phyloP scores from a whole-genome alignment of 305 asterid species.

The Lippia alba region DNA sequence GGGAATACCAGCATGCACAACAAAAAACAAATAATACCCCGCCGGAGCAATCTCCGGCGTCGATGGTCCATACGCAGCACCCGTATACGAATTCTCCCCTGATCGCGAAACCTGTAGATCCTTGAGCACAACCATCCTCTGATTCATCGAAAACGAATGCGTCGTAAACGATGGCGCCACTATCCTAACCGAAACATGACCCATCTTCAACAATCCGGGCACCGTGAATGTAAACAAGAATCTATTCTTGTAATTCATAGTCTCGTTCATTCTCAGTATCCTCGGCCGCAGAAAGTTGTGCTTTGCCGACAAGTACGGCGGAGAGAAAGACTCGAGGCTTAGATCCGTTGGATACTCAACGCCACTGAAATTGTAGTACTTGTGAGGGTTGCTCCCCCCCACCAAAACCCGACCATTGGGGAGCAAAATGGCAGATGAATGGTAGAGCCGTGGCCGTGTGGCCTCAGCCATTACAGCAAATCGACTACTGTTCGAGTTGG shows the following conservation, averaged over 20 bases:
- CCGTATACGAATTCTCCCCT: slow-evolving; percentile 19
- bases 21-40: slow-evolving; percentile 68
- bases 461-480: slow-evolving; percentile 47
- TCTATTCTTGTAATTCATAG: slow-evolving; percentile 33
- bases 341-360: slow-evolving; percentile 66
- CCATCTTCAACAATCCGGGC: slow-evolving; percentile 16
- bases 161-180: slow-evolving; percentile 67
- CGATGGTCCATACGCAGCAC: slow-evolving; percentile 52
- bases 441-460: slow-evolving; percentile 59
- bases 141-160: slow-evolving; percentile 71
- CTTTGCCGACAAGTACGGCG: slow-evolving; percentile 53
- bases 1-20: slow-evolving; percentile 60
- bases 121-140: slow-evolving; percentile 67
- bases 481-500: too few relatives aligned
- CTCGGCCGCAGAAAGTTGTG: slow-evolving; percentile 46
- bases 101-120: slow-evolving; percentile 24
- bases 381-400: slow-evolving; percentile 74
- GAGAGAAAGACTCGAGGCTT: slow-evolving; percentile 68
- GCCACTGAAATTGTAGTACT: slow-evolving; percentile 53
- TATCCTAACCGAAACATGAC: slow-evolving; percentile 46
- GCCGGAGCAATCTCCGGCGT: slow-evolving; percentile 63
- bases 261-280: slow-evolving; percentile 27
- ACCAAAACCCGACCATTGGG: slow-evolving; percentile 60
- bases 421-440: slow-evolving; percentile 58
- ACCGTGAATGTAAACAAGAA: slow-evolving; percentile 44